Conservation (phyloP, 768 basidiomycete genomes). For the Sarcomyxa edulis region DNA sequence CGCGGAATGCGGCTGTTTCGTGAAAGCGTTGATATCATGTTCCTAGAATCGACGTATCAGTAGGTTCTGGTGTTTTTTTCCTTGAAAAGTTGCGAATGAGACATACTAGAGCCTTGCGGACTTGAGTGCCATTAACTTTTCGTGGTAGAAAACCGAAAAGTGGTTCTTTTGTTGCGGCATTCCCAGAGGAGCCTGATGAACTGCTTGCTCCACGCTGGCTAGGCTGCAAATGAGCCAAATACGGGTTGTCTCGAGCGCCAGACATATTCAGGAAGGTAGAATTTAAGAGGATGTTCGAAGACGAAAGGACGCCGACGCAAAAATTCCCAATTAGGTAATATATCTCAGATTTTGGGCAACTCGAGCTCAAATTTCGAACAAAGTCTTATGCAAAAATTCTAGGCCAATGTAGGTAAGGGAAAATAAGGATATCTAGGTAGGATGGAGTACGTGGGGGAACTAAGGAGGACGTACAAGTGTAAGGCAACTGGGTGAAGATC, state of each 20-base stretch:
- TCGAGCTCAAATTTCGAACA: no score
- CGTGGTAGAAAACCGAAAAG: conserved; percentile 72
- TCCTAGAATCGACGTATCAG: conserved; percentile 43
- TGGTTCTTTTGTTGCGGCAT: conserved; percentile 42
- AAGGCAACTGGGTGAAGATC: no score
- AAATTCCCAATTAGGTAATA: no score
- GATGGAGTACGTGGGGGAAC: no score
- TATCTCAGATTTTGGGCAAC: no score
- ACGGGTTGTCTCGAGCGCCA: conserved; percentile 39
- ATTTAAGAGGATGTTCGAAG: no score
- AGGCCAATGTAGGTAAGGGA: no score
- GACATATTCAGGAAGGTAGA: no score
- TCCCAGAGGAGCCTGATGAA: conserved; percentile 12
- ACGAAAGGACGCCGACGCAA: no score
- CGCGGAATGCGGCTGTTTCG: conserved; percentile 65
- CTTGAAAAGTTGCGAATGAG: conserved; percentile 6
- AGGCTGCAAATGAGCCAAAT: conserved; percentile 39
- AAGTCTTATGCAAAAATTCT: no score
- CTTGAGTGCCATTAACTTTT: conserved; percentile 60
- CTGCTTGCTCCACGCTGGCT: conserved; percentile 28
- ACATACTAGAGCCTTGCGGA: conserved; percentile 65
- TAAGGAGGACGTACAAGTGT: no score
- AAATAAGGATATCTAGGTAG: no score
- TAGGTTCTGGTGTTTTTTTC: conserved; percentile 9
- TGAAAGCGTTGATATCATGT: conserved; percentile 85